Base-by-base conservation (phyloP, 2,329 filamentous ascomycete species). In the Aspergillus uvarum region DNA sequence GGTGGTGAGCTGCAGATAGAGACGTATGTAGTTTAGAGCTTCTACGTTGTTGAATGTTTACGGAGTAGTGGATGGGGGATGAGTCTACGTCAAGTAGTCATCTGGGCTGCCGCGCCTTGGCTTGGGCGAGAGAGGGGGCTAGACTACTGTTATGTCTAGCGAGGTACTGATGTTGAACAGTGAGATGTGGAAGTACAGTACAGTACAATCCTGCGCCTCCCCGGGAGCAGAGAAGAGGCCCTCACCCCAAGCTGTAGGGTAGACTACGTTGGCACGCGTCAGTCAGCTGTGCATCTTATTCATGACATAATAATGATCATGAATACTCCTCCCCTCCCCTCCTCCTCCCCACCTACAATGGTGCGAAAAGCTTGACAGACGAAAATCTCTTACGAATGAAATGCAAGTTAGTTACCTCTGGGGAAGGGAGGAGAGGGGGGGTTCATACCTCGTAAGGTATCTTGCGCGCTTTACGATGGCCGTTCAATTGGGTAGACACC, bases 331-430 rank as follows among this genome's bases (percentile, higher is more conserved):
- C 22, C 22, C 22, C 22, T 22, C 22, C 4, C 4, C 14, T 5
- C 16, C 16, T 19, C 11, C 11, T 44, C 14, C 32, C 11, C 32
- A 19, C 32, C 22, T 21, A 24, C 6, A 12, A 12, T n/a, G n/a
- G 44, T 10, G 16, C 7, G 29, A n/a, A 24, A 44, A 21, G 24
- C 38, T 14, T 38, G 35, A 26, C 32, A 21, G 53, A 24, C 44
- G 53, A n/a, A 26, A 55, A 44, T 31, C 12, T 55, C 12, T 55
- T 35, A 55, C 26, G 14, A 55, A 48, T 26, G 42, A 44, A 55
- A 22, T 16, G 10, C 21, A 11, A 8, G n/a, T 48, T 29, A 29
- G 26, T 8, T 29, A 29, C 26, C 5, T 29, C 26, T 22, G 22
- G 22, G 26, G 26, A 29, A 8, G 26, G 26, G 26, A 8, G 26